Conservation (phyloP, 495 filamentous ascomycete genomes). For the Annulohypoxylon nitens region DNA sequence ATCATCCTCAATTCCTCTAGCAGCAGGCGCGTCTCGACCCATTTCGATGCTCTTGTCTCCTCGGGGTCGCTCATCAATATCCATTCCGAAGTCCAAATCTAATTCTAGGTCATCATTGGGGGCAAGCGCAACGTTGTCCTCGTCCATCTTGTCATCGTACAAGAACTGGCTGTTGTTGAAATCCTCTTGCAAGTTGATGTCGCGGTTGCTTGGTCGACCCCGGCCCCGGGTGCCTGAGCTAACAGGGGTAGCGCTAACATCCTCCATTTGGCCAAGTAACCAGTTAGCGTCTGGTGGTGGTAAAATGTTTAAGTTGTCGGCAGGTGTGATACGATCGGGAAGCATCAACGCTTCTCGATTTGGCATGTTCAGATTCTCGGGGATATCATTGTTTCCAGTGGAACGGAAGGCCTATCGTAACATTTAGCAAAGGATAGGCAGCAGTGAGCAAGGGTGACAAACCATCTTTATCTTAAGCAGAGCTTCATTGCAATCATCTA, state of each 20-base stretch:
- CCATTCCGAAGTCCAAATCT: constrained; percentile 70
- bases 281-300: constrained; percentile 79
- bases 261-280: constrained; percentile 74
- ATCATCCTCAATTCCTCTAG: constrained; percentile 76
- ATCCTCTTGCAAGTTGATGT: constrained; percentile 72
- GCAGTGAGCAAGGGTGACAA: constrained; percentile 41
- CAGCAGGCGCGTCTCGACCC: constrained; percentile 80
- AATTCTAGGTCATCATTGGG: constrained; percentile 67
- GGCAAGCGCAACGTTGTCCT: constrained; percentile 65
- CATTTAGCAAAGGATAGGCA: constrained; percentile 42
- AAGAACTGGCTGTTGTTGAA: constrained; percentile 75
- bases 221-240: constrained; percentile 60
- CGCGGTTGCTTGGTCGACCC: constrained; percentile 70
- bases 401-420: constrained; percentile 78
- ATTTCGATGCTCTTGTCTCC: constrained; percentile 81
- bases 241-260: constrained; percentile 62
- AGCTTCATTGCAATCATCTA: constrained; percentile 98
- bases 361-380: constrained; percentile 71
- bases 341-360: constrained; percentile 80
- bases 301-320: constrained; percentile 79
- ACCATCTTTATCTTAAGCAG: constrained; percentile 99
- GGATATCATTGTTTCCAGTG: constrained; percentile 82
- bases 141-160: constrained; percentile 70
- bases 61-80: constrained; percentile 62
- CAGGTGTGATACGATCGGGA: constrained; percentile 88